Evolutionary conservation across 1,284 basidiomycete genomes (phyloP).

Genomic region (Entoloma clypeatum): DNA sequence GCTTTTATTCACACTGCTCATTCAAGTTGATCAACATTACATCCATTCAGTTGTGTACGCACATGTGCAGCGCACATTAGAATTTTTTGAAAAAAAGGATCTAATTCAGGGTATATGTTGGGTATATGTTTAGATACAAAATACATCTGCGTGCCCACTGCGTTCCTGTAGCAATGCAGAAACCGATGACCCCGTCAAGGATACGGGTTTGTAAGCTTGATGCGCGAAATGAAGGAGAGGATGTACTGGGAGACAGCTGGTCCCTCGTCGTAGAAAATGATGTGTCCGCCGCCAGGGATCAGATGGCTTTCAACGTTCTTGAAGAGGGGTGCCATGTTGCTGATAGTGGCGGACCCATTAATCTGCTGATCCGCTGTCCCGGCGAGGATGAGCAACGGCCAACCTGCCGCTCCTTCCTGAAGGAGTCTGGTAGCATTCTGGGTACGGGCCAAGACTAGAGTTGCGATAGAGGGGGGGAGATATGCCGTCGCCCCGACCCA

Average conservation of each 20-base stretch:
- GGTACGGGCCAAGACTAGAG: constrained; percentile 5
- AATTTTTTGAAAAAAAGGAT: too few relatives aligned
- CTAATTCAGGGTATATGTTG: too few relatives aligned
- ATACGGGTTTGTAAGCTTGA: constrained; percentile 7
- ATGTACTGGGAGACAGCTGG: constrained; percentile 6
- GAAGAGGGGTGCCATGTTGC: constrained; percentile 13
- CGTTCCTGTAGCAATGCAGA: too few relatives aligned
- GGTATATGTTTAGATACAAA: too few relatives aligned
- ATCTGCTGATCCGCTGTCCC: constrained; percentile 11
- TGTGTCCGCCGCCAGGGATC: constrained; percentile 20
- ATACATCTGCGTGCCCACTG: too few relatives aligned
- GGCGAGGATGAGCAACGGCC: constrained; percentile 13
- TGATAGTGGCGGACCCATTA: constrained; percentile 11
- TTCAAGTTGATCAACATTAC: too few relatives aligned
- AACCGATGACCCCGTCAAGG: too few relatives aligned
- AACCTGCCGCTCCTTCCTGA: constrained; percentile 9
- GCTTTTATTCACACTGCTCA: too few relatives aligned
- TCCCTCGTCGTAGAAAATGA: constrained; percentile 18
- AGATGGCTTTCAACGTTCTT: constrained; percentile 22
- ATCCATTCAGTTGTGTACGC: too few relatives aligned
- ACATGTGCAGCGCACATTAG: too few relatives aligned
- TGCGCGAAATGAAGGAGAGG: constrained; percentile 7
- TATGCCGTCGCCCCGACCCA: constrained; percentile 12
- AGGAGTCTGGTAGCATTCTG: constrained; percentile 12
- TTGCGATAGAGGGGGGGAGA: constrained; percentile 9